Percentiles rank a stretch among this genome's conserved stretches.
Conservation (phyloP, 2,329 filamentous ascomycete species). For the Xylaria polymorpha region DNA sequence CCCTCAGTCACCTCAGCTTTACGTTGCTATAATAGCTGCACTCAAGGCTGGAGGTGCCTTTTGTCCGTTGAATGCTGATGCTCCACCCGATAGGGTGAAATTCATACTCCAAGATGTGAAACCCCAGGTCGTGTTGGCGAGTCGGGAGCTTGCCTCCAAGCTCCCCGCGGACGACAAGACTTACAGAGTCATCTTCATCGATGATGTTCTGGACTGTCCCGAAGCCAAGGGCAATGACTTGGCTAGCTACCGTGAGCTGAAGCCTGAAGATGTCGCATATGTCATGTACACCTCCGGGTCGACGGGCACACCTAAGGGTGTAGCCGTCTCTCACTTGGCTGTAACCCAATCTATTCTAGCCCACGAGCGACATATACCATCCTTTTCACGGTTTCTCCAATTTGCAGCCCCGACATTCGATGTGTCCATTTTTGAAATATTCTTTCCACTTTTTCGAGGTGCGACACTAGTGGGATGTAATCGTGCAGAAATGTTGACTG, state of each 20-base stretch:
- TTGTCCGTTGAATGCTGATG: conserved; percentile 83
- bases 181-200: conserved; percentile 54
- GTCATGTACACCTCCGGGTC: conserved; percentile 95
- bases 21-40: conserved; percentile 80
- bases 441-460: conserved; percentile 83
- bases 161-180: conserved; percentile 51
- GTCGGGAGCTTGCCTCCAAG: conserved; percentile 57
- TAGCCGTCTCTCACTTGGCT: conserved; percentile 81
- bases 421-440: conserved; percentile 94
- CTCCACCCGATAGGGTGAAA: conserved; percentile 77
- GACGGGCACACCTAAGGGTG: conserved; percentile 89
- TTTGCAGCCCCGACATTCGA: conserved; percentile 95
- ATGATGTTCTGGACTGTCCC: conserved; percentile 38
- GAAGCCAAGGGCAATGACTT: not conserved
- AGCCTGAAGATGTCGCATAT: conserved; percentile 72
- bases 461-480: conserved; percentile 78
- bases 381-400: conserved; percentile 84
- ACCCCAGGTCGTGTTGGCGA: conserved; percentile 76
- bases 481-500: conserved; percentile 76
- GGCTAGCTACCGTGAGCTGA: conserved; percentile 26
- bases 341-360: conserved; percentile 85
- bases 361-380: conserved; percentile 81
- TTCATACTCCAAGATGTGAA: conserved; percentile 85
- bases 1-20: conserved; percentile 80
- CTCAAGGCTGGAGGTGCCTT: conserved; percentile 87